A percentile compares a stretch with the other conserved stretches of the same genome.
Conservation (phyloP, 352 stramenopile species). For the Globisporangium acanthophoron region DNA sequence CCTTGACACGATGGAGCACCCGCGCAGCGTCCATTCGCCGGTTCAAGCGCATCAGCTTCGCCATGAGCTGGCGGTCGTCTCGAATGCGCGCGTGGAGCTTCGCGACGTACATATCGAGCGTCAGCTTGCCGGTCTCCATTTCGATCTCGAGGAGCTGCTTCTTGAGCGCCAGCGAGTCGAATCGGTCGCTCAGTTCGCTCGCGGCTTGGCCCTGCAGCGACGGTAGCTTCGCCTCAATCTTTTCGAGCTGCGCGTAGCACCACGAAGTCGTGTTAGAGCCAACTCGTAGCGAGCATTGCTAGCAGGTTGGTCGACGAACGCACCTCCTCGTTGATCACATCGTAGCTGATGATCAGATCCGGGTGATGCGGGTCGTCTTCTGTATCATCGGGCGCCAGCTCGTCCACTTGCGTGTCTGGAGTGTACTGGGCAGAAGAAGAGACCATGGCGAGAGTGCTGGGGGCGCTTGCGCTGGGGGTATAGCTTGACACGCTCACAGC, state of each 20-base stretch:
- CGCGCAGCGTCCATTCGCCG: slow-evolving; percentile 51
- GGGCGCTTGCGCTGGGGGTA: background rate
- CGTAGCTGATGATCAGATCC: slow-evolving; percentile 79
- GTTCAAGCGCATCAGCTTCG: slow-evolving; percentile 32
- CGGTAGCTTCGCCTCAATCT: slow-evolving; percentile 48
- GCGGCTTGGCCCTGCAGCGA: slow-evolving; percentile 27
- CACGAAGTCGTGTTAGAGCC: background rate
- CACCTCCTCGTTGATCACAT: slow-evolving; percentile 84
- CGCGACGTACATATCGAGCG: slow-evolving; percentile 61
- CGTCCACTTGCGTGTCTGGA: background rate
- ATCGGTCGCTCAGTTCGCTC: slow-evolving; percentile 41
- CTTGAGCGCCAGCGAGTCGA: slow-evolving; percentile 66
- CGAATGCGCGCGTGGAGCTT: slow-evolving; percentile 41
- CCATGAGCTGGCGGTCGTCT: slow-evolving; percentile 44
- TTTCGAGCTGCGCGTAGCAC: slow-evolving; percentile 38
- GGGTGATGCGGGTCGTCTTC: slow-evolving; percentile 53
- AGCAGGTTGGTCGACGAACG: background rate
- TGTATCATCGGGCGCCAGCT: slow-evolving; percentile 1
- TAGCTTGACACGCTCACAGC: background rate
- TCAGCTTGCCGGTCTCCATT: slow-evolving; percentile 77
- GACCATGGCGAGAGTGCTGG: background rate
- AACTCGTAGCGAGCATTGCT: background rate
- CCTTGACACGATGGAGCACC: slow-evolving; percentile 68
- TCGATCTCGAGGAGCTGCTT: slow-evolving; percentile 81
- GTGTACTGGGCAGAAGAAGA: background rate